A percentile compares a stretch with the other conserved stretches of the same genome.
These are phyloP conservation scores for Solanum etuberosum DNA, from an alignment of 257 asterid species.

Conservation along the genomic window DNA sequence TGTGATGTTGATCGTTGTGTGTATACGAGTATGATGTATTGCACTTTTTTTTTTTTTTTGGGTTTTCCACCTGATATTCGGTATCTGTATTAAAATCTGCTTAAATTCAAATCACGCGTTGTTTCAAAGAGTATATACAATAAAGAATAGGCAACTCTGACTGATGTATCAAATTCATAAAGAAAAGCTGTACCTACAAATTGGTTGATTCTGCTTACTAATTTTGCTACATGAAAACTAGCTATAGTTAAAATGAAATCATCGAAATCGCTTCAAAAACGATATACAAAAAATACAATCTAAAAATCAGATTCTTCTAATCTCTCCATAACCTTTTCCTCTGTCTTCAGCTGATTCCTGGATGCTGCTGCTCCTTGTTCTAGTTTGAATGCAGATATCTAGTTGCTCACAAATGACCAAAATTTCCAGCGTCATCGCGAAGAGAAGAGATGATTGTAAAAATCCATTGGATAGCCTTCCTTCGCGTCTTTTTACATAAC, in stretches of 20 bases:
- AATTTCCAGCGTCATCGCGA: background rate
- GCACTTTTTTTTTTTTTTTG: background rate
- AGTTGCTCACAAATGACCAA: background rate
- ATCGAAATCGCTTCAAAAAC: background rate
- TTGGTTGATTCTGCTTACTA: background rate
- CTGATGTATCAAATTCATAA: background rate
- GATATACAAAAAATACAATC: background rate
- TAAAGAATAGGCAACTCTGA: background rate
- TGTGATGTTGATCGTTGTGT: background rate
- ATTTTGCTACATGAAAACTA: background rate
- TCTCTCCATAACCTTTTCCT: background rate
- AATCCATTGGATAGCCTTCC: background rate
- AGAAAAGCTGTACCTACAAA: background rate
- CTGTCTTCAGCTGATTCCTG: background rate
- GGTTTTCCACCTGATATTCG: background rate
- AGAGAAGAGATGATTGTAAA: background rate
- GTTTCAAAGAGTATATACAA: background rate
- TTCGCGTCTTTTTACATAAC: background rate
- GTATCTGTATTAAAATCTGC: background rate
- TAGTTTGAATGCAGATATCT: background rate
- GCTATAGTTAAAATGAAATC: background rate
- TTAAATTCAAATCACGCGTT: background rate
- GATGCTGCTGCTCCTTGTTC: background rate
- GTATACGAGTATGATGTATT: background rate
- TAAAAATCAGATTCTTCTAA: background rate